Evolutionary conservation across 1,139 yeast species (phyloP), one percentile per base, ranked within the genome.

Genomic region (Nematodospora anomalae): DNA sequence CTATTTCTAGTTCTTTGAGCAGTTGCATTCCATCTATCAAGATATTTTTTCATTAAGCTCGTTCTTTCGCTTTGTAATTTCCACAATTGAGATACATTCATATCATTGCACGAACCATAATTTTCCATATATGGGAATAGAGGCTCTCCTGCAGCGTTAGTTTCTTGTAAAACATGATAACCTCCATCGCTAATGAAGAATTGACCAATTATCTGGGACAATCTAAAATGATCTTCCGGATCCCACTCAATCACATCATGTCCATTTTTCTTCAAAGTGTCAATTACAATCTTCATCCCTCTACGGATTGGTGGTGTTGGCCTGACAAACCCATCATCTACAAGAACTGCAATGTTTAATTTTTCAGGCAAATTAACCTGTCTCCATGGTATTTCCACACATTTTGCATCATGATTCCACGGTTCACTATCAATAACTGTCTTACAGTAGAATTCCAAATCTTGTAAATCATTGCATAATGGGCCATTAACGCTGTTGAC

Each of bases 401-500:
- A 59, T 36, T 68, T 63, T 43, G 76, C 75, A 57, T 84, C 94
- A 36, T 61, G 61, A 29, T 69, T 63, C 89, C 89, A 83, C 15
- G 90, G 90, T 54, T 80, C 65, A 42, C 85, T 85, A 21, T 67
- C 66, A 49, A 76, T 76, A 40, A 80, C 61, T 16, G 64, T 45
- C 37, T 75, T 75, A 64, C 82, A 71, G 58, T 83, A 76, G 45
- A 73, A 75, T 22, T 76, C 75, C 45, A 86, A 60, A 53, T 85
- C 95, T 9, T 72, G 78, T 18, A 86, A 57, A 10, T 77, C 61
- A 44, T 80, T 68, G 8, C 83, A 65, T 60, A 81, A 52, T 25
- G 88, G 88, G 21, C 87, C 88, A 33, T 71, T 67, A 16, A 78
- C 82, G 3, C 81, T 75, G 38, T 71, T 69, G 16, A 76, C 78